A percentile compares a stretch with the other conserved stretches of the same genome.
Evolutionary conservation across 257 asterid species (phyloP).

Genomic region (Nicotiana benthamiana): DNA sequence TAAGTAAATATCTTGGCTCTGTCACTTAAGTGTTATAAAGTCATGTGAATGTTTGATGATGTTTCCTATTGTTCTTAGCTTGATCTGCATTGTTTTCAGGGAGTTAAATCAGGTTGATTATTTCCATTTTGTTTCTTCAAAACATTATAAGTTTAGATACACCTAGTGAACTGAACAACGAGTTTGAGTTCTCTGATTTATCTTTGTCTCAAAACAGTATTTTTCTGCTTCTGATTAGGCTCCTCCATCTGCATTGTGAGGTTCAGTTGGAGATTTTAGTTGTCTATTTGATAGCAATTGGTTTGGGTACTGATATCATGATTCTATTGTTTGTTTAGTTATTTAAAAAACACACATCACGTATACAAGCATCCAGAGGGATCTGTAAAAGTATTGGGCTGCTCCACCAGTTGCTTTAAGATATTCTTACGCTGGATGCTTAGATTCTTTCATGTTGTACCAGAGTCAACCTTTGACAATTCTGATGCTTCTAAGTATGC

Average conservation of each 20-base stretch:
- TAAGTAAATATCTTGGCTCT: conserved; percentile 14
- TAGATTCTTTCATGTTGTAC: not conserved
- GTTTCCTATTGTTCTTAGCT: not conserved
- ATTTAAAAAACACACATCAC: not conserved
- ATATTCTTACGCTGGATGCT: not conserved
- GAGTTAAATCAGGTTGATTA: not conserved
- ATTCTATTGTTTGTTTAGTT: conserved; percentile 1
- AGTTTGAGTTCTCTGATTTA: not conserved
- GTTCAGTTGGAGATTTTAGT: not conserved
- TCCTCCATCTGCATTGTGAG: not conserved
- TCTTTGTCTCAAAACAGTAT: not conserved
- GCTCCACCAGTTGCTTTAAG: not conserved
- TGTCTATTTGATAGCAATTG: not conserved
- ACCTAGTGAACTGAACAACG: not conserved
- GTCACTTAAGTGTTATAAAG: not conserved
- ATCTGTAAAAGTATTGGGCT: not conserved
- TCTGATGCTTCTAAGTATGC: not conserved
- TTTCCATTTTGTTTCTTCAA: not conserved
- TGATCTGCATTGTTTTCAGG: not conserved
- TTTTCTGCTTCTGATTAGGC: not conserved
- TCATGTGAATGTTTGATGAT: not conserved
- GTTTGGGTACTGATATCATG: not conserved
- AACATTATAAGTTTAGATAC: not conserved
- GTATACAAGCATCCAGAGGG: not conserved
- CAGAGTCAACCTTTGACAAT: not conserved